phyloP scores from a whole-genome alignment of 1,284 basidiomycete genomes.

The Testicularia cyperi region DNA sequence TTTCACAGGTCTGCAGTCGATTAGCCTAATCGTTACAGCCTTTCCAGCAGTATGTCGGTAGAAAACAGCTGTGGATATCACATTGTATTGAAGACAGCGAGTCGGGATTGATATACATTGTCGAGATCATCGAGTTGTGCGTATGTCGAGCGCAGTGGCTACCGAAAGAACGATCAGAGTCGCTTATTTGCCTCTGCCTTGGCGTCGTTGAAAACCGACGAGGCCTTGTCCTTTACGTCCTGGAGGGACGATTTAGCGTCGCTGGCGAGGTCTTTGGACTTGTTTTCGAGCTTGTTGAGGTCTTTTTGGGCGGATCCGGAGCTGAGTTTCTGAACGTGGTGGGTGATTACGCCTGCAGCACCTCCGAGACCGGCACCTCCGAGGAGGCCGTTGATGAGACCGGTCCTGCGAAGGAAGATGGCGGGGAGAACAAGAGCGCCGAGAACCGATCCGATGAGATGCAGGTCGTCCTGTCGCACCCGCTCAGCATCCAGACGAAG shows the following conservation, averaged over 20 bases:
- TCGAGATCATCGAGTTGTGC: too few species aligned
- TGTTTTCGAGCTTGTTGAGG: slow-evolving; percentile 2
- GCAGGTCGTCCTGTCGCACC: slow-evolving; percentile 49
- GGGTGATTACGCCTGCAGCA: slow-evolving; percentile 38
- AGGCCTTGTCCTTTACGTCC: slow-evolving; percentile 5
- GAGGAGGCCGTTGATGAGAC: slow-evolving; percentile 52
- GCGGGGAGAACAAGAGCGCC: slow-evolving; percentile 51
- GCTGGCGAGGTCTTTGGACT: slow-evolving; percentile 1
- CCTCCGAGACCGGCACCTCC: slow-evolving; percentile 55
- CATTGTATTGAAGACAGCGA: too few species aligned
- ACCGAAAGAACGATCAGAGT: too few species aligned
- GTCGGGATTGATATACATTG: too few species aligned
- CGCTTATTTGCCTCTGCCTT: slow-evolving; percentile 9
- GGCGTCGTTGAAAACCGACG: slow-evolving; percentile 1
- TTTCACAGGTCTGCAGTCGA: too few species aligned
- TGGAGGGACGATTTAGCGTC: neutral
- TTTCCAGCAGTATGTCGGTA: too few species aligned
- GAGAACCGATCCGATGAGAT: slow-evolving; percentile 51
- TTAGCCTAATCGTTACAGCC: too few species aligned
- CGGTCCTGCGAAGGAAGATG: slow-evolving; percentile 46
- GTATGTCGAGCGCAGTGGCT: too few species aligned
- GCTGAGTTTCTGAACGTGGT: slow-evolving; percentile 26
- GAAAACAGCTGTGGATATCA: too few species aligned
- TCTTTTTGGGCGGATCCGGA: neutral
- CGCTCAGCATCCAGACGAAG: slow-evolving; percentile 26